Conservation (phyloP, 2,329 filamentous ascomycete species). For the Botrytis fragariae region DNA sequence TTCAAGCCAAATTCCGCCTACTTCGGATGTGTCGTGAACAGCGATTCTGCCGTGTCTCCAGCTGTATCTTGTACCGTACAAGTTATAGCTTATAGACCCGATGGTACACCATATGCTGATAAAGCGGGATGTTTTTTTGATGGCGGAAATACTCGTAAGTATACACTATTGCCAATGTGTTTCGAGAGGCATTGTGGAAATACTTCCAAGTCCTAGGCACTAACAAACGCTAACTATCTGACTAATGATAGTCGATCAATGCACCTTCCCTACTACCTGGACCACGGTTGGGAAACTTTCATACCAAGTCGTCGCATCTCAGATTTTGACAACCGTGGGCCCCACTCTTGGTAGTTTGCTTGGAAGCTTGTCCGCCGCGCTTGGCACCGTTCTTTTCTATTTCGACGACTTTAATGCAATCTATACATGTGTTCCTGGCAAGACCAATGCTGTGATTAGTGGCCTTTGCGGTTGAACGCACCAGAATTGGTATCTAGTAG, state of each 20-base stretch:
- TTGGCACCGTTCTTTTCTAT: background rate
- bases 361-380: background rate
- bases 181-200: background rate
- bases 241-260: background rate
- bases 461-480: background rate
- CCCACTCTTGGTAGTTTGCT: background rate
- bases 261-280: background rate
- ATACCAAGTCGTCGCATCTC: background rate
- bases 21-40: background rate
- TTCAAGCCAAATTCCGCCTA: background rate
- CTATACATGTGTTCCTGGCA: background rate
- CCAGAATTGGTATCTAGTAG: background rate
- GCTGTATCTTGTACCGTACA: background rate
- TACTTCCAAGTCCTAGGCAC: background rate
- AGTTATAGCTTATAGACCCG: background rate
- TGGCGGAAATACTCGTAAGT: background rate
- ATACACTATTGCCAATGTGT: background rate
- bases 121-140: background rate
- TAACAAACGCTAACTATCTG: background rate
- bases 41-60: background rate
- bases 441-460: background rate
- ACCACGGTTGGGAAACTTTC: background rate
- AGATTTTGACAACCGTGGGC: background rate
- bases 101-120: background rate
- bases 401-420: background rate